phyloP scores from a whole-genome alignment of 495 filamentous ascomycete species.

The Lophiostoma macrostomum region DNA sequence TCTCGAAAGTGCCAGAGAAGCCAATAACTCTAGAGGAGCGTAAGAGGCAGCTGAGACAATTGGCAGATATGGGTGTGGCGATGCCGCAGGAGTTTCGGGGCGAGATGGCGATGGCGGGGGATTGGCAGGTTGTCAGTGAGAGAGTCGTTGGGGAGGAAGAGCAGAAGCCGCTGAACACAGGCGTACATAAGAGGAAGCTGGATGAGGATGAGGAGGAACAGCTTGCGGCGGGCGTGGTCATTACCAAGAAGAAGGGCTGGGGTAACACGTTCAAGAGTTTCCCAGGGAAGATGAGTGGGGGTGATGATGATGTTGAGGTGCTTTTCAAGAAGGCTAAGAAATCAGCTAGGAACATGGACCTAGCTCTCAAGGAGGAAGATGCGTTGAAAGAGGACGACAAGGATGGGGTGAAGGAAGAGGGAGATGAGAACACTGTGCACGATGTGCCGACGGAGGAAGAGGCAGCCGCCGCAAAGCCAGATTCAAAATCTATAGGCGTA shows the following conservation, averaged over 20 bases:
- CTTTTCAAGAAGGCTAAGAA: constrained; percentile 52
- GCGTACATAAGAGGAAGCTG: constrained; percentile 67
- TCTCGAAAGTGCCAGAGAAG: constrained; percentile 27
- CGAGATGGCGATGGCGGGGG: constrained; percentile 84
- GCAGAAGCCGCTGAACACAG: constrained; percentile 46
- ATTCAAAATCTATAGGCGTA: neutral
- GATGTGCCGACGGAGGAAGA: constrained; percentile 19
- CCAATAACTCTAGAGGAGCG: constrained; percentile 62
- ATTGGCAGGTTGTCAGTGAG: constrained; percentile 76
- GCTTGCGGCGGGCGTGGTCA: constrained; percentile 58
- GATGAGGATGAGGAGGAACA: constrained; percentile 62
- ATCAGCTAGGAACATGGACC: too few species aligned
- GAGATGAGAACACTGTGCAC: neutral
- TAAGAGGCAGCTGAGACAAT: constrained; percentile 79
- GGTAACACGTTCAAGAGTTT: constrained; percentile 66
- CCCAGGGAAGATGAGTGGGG: constrained; percentile 48
- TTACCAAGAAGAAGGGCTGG: constrained; percentile 66
- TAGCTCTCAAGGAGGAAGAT: constrained; percentile 39
- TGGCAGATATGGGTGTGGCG: constrained; percentile 81
- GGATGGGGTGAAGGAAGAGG: constrained; percentile 36
- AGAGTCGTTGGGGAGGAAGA: constrained; percentile 36
- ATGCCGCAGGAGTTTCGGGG: constrained; percentile 75
- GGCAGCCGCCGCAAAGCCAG: neutral
- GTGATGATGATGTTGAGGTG: constrained; percentile 65
- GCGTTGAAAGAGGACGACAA: constrained; percentile 42